Base-by-base conservation (phyloP, 805 yeast genomes). In the Candida ovalis region DNA sequence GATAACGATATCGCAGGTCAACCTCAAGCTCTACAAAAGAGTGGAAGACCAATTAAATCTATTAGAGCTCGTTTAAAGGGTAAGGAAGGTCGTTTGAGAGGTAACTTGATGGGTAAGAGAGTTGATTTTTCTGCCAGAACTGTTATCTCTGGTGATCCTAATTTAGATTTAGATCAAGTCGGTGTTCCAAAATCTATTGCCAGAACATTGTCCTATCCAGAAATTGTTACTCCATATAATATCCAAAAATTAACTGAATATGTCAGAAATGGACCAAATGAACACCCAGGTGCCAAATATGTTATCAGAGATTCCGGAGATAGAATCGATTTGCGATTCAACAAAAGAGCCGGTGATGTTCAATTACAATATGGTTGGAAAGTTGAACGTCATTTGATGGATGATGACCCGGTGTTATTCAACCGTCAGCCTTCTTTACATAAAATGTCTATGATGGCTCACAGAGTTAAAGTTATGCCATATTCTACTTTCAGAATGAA, bases 361-460 rank as follows among this genome's bases (percentile, higher is more conserved):
- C 97, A 95, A 42, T 77, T 94, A 56, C 99, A 95, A 68, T 94
- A 94, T 62, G 99, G 99, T 44, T 95, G 99, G 99, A 90, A 88
- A 68, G 99, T 94, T 51, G 99, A 94, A 69, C 89, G 99, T 68
- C 99, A 94, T 68, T 78, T 94, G 60, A 89, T 90, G 87, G 99
- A 94, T 69, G 81, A 90, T 61, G 99, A 94, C 67, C 98, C 99
- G 3, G 99, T 94, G 30, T 77, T 94, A 61, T 94, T 94, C 77
- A 94, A 94, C 69, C 96, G 99, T 77, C 99, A 94, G 75, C 99
- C 99, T 43, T 94, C 99, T 41, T 77, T 94, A 69, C 99, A 94
- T 74, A 94, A 95, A 70, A 94, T 94, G 98, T 92, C 98, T 47
- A 94, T 94, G 99, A 94, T 94, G 98, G 96, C 97, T 17, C 99